Percentiles rank a stretch among this genome's conserved stretches.
Evolutionary conservation across 495 filamentous ascomycete genomes (phyloP).

Genomic region (Trichoderma orchidacearum): DNA sequence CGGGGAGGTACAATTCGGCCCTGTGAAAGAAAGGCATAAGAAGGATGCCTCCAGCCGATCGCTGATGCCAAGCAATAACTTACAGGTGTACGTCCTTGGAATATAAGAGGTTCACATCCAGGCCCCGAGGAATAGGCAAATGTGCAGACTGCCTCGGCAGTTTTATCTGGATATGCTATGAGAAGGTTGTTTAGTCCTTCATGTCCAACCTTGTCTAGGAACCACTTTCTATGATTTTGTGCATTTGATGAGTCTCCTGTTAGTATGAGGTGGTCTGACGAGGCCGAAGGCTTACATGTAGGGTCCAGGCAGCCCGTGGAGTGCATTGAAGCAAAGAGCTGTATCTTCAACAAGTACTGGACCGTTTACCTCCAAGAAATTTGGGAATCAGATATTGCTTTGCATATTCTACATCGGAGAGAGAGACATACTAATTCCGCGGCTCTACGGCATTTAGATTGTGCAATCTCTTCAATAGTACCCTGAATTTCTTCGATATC

Average conservation of each 20-base stretch:
- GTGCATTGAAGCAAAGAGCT: slow-evolving; percentile 78
- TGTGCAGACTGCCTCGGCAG: slow-evolving; percentile 86
- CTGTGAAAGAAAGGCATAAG: slow-evolving; percentile 26
- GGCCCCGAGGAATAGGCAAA: slow-evolving; percentile 86
- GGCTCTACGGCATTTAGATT: slow-evolving; percentile 73
- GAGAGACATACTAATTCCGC: slow-evolving; percentile 42
- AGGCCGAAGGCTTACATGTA: slow-evolving; percentile 59
- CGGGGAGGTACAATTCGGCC: slow-evolving; percentile 64
- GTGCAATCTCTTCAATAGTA: slow-evolving; percentile 77
- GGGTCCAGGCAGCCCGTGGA: slow-evolving; percentile 83
- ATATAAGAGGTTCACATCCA: slow-evolving; percentile 71
- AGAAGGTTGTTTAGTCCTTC: slow-evolving; percentile 84
- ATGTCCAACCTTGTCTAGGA: slow-evolving; percentile 69
- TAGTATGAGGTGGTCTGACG: slow-evolving; percentile 1
- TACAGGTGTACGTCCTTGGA: slow-evolving; percentile 68
- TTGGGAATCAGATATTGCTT: neutral
- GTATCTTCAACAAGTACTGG: slow-evolving; percentile 96
- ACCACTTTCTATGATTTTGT: slow-evolving; percentile 60
- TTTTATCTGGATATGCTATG: slow-evolving; percentile 76
- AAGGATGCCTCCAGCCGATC: neutral
- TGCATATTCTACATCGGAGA: neutral
- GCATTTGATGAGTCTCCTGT: slow-evolving; percentile 2
- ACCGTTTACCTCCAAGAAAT: slow-evolving; percentile 48
- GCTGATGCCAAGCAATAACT: slow-evolving; percentile 8
- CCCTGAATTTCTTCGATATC: slow-evolving; percentile 88